A percentile compares a stretch with the other conserved stretches of the same genome.
These are phyloP conservation scores for Penicillium goetzii DNA, from an alignment of 495 filamentous ascomycete species.

Conservation along the genomic window DNA sequence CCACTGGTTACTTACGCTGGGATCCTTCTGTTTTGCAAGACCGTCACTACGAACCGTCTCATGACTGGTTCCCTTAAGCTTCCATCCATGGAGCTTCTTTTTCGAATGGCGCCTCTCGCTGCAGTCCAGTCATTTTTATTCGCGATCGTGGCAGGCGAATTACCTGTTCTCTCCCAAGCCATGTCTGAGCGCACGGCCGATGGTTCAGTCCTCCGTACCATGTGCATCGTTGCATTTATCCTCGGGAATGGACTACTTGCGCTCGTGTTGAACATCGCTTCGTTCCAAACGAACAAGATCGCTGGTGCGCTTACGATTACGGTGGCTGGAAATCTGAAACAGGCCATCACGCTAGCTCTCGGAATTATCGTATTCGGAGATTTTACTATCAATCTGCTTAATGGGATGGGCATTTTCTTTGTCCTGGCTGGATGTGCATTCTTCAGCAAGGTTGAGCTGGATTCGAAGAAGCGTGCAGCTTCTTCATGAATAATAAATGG, in stretches of 20 bases:
- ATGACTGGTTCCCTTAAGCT: slow-evolving; percentile 26
- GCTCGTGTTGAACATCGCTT: slow-evolving; percentile 23
- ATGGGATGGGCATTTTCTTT: slow-evolving; percentile 23
- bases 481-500: background rate
- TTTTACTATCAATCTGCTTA: slow-evolving; percentile 21
- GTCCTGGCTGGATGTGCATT: slow-evolving; percentile 23
- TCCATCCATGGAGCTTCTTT: slow-evolving; percentile 25
- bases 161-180: slow-evolving; percentile 13
- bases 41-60: slow-evolving; percentile 26
- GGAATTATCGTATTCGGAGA: slow-evolving; percentile 24
- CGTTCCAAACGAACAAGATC: slow-evolving; percentile 26
- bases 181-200: slow-evolving; percentile 19
- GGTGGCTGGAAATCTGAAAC: slow-evolving; percentile 26
- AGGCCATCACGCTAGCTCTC: slow-evolving; percentile 21
- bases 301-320: slow-evolving; percentile 25
- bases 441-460: slow-evolving; percentile 25
- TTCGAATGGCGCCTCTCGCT: slow-evolving; percentile 27
- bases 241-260: slow-evolving; percentile 24
- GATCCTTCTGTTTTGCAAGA: slow-evolving; percentile 1
- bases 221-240: slow-evolving; percentile 14
- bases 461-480: slow-evolving; percentile 20
- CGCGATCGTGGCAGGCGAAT: slow-evolving; percentile 19
- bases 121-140: slow-evolving; percentile 20
- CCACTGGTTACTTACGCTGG: background rate
- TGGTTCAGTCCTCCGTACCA: slow-evolving; percentile 5